Base-by-base conservation (phyloP, 2,329 filamentous ascomycete genomes). In the Pseudogymnoascus verrucosus region DNA sequence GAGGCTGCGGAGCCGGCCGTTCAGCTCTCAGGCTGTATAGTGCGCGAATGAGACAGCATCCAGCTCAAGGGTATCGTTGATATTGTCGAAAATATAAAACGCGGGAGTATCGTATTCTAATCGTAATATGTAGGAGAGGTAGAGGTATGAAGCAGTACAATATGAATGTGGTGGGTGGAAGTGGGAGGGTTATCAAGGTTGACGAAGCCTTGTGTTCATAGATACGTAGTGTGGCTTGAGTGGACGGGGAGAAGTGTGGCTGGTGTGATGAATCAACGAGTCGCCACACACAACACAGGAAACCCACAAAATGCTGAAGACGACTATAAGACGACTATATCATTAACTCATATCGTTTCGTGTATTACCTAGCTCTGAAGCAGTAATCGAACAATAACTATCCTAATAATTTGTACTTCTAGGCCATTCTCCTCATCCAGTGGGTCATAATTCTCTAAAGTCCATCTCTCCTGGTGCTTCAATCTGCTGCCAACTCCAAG, bases 11-110 rank as follows among this genome's bases (percentile, higher is more conserved):
- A 14, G 42, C 31, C 65, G 62, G 62, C 63, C 67, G 66, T 63
- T 70, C 70, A 71, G 70, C 71, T 69, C 70, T 64, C 54, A 64
- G 68, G 64, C 62, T 66, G 64, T 59, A 59, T 12, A 21, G 51
- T 40, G 60, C 34, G 40, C 34, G 19, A 34, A 40, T 39, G 54
- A 28, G 51, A 61, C 59, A 64, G 63, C 65, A 66, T 66, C 59
- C 62, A 64, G 62, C 26, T 62, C 19, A 51, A 44, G 36, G 16
- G 21, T 34, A 31, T 39, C 42, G 60, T 61, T 28, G 39, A 21
- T 62, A 34, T 34, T 31, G 39, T 42, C 23, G 12, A 51, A 28
- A 47, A 51, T 42, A 34, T 51, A 36, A 42, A 62, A 40, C 26
- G 44, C 12, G 14, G 11, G 39, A 36, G 39, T 62, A 36, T 57